Evolutionary conservation across 208 protist species (phyloP).

Genomic region (Trypanosoma platydactyli): DNA sequence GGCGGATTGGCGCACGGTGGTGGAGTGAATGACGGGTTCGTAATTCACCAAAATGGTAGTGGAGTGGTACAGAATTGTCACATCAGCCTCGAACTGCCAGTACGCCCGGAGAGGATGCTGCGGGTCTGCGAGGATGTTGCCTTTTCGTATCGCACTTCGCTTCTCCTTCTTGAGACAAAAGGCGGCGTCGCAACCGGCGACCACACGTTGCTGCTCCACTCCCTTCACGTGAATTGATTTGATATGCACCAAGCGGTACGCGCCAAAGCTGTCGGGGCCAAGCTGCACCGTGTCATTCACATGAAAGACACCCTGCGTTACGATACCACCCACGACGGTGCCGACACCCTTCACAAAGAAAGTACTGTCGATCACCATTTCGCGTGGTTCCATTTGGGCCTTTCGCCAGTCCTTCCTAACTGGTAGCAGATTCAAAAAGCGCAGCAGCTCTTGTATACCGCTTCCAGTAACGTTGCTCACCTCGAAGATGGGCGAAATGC

Average conservation of each 20-base stretch:
- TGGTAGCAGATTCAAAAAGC: conserved; percentile 93
- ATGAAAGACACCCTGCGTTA: conserved; percentile 89
- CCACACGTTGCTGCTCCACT: conserved; percentile 71
- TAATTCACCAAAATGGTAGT: conserved; percentile 97
- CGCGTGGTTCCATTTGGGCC: conserved; percentile 56
- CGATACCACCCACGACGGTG: conserved; percentile 95
- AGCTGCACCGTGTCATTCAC: conserved; percentile 93
- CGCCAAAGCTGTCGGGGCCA: conserved; percentile 91
- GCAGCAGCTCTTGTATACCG: conserved; percentile 77
- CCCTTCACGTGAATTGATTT: conserved; percentile 96
- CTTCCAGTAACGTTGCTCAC: conserved; percentile 95
- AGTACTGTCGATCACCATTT: conserved; percentile 93
- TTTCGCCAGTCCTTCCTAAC: conserved; percentile 88
- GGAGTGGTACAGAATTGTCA: conserved; percentile 97
- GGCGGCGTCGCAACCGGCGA: conserved; percentile 90
- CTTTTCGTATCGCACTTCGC: conserved; percentile 92
- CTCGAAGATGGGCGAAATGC: conserved; percentile 91
- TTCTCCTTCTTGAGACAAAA: conserved; percentile 96
- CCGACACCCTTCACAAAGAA: conserved; percentile 95
- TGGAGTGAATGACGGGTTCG: conserved; percentile 96
- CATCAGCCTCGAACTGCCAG: conserved; percentile 96
- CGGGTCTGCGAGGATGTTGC: conserved; percentile 88
- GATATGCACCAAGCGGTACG: conserved; percentile 87
- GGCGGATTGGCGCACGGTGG: conserved; percentile 88
- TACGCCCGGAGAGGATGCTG: conserved; percentile 61